Evolutionary conservation across 495 filamentous ascomycete species (phyloP), one percentile per base, ranked within the genome.

Genomic region (Aspergillus bridgeri): DNA sequence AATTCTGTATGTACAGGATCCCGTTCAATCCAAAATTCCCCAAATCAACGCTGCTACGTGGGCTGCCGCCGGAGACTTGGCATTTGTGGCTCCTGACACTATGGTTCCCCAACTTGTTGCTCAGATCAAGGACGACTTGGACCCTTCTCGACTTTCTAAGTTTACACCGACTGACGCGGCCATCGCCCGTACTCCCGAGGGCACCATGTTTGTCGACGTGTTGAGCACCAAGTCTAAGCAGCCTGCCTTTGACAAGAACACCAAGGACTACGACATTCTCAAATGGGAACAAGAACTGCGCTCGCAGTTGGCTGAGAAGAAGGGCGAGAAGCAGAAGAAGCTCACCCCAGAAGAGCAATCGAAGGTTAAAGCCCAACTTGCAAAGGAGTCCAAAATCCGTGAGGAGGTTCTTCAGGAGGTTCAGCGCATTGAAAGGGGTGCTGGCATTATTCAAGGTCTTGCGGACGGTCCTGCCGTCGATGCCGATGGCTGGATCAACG

Each of bases 241-340:
- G 48, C 77, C 79, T n/a, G 65, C 83, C 15, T 81, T 89, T 7
- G 83, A 89, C 64, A 96, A 90, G 71, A 96, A 88, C 62, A 85
- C 79, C 20, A 96, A 90, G 69, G 94, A 98, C 68, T 96, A 96
- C 59, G 89, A 98, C 64, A 96, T 90, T 1, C 66, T 96, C 50
- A 97, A 96, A 73, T 98, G 94, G 94, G 94, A 98, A 70, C 86
- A 89, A 64, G 94, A 98, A 56, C 81, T 98, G n/a, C 76, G 92
- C 48, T 81, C 83, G 33, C 91, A 98, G 64, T 75, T 98, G 43
- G 92, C 91, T 21, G 79, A 89, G 62, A 98, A 97, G 79, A 94
- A 91, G 74, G 95, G 95, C 3, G 83, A 89, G 42, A 86, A 91
- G 62, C 83, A 90, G 51, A 92, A 89, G 76, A 98, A 97, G 72